A percentile compares a stretch with the other conserved stretches of the same genome.
These are phyloP conservation scores for Xylaria multiplex DNA, from an alignment of 2,329 filamentous ascomycete species.

Conservation along the genomic window DNA sequence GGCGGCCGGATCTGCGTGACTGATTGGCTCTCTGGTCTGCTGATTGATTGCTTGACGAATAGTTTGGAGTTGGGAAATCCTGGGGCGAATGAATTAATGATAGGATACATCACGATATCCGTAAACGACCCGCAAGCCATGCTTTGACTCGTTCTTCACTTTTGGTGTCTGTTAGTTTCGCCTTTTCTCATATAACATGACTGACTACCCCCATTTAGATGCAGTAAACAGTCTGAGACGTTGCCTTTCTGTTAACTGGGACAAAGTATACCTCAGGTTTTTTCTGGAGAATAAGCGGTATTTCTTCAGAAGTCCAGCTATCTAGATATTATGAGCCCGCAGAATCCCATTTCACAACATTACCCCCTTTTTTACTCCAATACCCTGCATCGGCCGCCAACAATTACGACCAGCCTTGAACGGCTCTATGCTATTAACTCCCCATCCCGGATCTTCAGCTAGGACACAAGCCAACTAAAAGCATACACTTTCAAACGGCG, in stretches of 20 bases:
- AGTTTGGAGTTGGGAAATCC: conserved; percentile 23
- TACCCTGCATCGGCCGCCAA: background rate
- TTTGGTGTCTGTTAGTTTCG: background rate
- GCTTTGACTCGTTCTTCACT: background rate
- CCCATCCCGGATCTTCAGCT: background rate
- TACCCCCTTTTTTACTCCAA: background rate
- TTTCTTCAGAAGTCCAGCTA: background rate
- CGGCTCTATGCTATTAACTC: background rate
- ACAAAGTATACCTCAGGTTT: background rate
- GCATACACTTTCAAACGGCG: background rate
- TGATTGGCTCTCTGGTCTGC: background rate
- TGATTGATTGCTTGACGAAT: conserved; percentile 21
- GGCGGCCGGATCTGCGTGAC: background rate
- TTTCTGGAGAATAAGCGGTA: background rate
- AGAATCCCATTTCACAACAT: background rate
- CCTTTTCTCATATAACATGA: background rate
- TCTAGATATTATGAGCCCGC: background rate
- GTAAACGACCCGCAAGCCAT: conserved; percentile 5
- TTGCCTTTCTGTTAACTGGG: background rate
- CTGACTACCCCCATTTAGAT: background rate
- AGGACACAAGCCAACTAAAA: background rate
- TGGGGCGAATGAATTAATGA: conserved; percentile 13
- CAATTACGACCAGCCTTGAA: background rate
- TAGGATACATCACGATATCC: conserved; percentile 1
- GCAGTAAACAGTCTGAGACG: background rate